Conservation (phyloP, 306 rosid species). For the Acacia acuminata region DNA sequence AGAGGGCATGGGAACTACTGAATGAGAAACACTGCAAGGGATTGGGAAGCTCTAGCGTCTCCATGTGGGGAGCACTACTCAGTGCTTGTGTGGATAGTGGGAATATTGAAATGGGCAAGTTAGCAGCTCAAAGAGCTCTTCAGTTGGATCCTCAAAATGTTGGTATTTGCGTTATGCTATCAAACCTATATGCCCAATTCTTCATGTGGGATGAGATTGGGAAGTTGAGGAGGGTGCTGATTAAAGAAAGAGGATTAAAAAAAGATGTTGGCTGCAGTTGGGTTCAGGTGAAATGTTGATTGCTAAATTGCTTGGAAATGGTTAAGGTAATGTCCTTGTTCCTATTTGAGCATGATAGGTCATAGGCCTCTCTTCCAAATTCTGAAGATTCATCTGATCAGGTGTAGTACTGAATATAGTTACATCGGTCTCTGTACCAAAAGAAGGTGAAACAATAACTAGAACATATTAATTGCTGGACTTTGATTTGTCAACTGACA, state of each 20-base stretch:
- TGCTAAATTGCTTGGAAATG: conserved; percentile 32
- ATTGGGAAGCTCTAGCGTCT: conserved; percentile 38
- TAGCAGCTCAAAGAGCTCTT: conserved; percentile 68
- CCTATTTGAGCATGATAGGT: not conserved
- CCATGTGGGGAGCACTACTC: conserved; percentile 78
- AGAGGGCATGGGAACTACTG: conserved; percentile 64
- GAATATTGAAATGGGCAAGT: conserved; percentile 60
- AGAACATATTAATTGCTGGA: too few species aligned
- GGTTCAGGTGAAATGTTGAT: conserved; percentile 54
- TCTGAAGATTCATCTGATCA: not conserved
- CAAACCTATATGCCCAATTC: conserved; percentile 65
- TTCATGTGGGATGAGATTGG: conserved; percentile 81
- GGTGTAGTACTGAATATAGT: not conserved
- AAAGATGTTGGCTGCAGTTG: conserved; percentile 76
- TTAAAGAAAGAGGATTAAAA: conserved; percentile 53
- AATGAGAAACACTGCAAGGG: conserved; percentile 39
- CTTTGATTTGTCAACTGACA: too few species aligned
- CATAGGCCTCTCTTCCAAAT: not conserved
- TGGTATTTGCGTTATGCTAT: conserved; percentile 60
- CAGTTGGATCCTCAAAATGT: conserved; percentile 64
- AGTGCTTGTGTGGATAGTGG: conserved; percentile 66
- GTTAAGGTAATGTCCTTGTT: conserved; percentile 12
- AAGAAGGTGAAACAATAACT: not conserved
- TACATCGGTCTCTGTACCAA: not conserved
- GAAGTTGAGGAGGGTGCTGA: conserved; percentile 57